Conservation (phyloP, 805 yeast species). For the Debaryomyces castellii region DNA sequence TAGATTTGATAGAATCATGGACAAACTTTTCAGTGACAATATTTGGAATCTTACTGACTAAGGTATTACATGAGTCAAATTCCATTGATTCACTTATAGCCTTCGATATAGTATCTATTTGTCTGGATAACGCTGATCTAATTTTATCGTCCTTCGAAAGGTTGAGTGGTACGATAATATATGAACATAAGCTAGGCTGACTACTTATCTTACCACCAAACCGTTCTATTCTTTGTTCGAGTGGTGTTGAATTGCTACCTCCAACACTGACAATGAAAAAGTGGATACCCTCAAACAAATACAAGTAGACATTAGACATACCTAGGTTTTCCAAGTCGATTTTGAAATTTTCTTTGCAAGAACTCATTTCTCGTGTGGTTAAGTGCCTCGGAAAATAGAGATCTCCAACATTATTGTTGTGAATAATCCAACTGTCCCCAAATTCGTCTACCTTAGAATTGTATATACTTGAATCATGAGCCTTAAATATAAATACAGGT, state of each 20-base stretch:
- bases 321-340: constrained; percentile 11
- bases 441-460: constrained; percentile 46
- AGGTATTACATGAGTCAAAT: constrained; percentile 11
- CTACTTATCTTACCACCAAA: constrained; percentile 43
- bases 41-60: constrained; percentile 25
- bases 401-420: constrained; percentile 6
- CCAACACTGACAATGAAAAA: constrained; percentile 27
- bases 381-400: constrained; percentile 13
- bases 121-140: constrained; percentile 1
- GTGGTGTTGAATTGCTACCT: no score
- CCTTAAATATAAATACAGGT: constrained; percentile 54
- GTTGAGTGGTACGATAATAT: constrained; percentile 36
- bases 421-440: constrained; percentile 60
- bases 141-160: constrained; percentile 9
- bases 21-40: constrained; percentile 35
- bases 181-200: constrained; percentile 24
- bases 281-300: constrained; percentile 33
- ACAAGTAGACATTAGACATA: constrained; percentile 18
- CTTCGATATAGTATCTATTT: constrained; percentile 14
- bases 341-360: constrained; percentile 8
- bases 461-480: constrained; percentile 26
- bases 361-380: constrained; percentile 10
- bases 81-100: constrained; percentile 11
- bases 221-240: constrained; percentile 29
- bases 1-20: constrained; percentile 22